Conservation (phyloP, 2,329 filamentous ascomycete genomes). For the Fusarium drepaniforme region DNA sequence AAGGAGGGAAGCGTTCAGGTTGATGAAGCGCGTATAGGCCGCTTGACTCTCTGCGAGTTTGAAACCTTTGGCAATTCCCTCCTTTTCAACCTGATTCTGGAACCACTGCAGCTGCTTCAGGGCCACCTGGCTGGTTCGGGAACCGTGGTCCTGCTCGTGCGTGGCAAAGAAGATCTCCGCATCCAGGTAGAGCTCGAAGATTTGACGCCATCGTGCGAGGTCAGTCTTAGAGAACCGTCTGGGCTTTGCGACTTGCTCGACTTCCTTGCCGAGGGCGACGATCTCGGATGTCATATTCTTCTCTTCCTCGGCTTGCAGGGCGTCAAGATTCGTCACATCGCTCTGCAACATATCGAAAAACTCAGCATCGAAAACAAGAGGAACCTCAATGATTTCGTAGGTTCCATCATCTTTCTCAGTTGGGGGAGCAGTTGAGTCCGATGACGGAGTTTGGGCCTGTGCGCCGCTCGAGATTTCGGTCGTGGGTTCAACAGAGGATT, state of each 20-base stretch:
- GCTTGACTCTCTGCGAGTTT: conserved; percentile 73
- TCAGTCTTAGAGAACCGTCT: conserved; percentile 73
- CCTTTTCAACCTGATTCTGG: conserved; percentile 72
- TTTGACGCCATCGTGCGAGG: conserved; percentile 80
- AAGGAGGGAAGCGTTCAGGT: conserved; percentile 81
- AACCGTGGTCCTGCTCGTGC: conserved; percentile 76
- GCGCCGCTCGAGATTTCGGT: neutral
- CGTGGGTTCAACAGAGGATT: neutral
- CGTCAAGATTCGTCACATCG: conserved; percentile 77
- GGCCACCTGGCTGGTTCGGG: conserved; percentile 74
- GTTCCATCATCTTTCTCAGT: conserved; percentile 14
- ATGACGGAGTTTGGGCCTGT: neutral
- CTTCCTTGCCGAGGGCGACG: conserved; percentile 70
- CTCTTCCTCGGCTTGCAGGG: conserved; percentile 75
- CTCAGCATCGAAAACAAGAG: conserved; percentile 80
- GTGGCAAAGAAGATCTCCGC: conserved; percentile 86
- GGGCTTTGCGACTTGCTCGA: conserved; percentile 75
- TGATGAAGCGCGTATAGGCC: conserved; percentile 77
- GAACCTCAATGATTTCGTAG: conserved; percentile 72
- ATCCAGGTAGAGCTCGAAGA: conserved; percentile 86
- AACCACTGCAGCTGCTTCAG: conserved; percentile 78
- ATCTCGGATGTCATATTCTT: conserved; percentile 73
- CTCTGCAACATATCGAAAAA: conserved; percentile 83
- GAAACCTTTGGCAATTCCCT: conserved; percentile 70
- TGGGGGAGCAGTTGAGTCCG: neutral